Evolutionary conservation across 345 rosid species (phyloP).

Genomic region (Tarenaya hassleriana): DNA sequence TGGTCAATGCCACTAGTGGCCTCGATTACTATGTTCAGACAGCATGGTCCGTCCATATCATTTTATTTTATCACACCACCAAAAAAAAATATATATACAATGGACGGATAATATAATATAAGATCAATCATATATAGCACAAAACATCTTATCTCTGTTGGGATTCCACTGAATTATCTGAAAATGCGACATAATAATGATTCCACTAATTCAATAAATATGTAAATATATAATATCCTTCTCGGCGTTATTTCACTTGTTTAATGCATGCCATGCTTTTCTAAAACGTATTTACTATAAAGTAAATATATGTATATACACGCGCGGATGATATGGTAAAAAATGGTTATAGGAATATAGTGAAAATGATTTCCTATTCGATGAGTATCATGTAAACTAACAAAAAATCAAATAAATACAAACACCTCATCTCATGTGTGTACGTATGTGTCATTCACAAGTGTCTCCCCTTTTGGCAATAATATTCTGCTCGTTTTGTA

Average conservation of each 20-base stretch:
- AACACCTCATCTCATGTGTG: too few relatives aligned
- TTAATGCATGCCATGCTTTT: conserved; percentile 16
- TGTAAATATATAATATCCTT: conserved; percentile 1
- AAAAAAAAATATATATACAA: conserved; percentile 11
- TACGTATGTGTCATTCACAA: too few relatives aligned
- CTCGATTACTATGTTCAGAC: conserved; percentile 28
- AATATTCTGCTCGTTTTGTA: too few relatives aligned
- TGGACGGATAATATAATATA: conserved; percentile 25
- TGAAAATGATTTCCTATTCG: too few relatives aligned
- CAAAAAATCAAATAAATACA: too few relatives aligned
- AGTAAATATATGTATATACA: too few relatives aligned
- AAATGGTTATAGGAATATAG: too few relatives aligned
- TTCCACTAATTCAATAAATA: conserved; percentile 16
- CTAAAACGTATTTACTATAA: too few relatives aligned
- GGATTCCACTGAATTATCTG: background rate
- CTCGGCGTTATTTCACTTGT: conserved; percentile 20
- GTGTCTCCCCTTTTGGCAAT: too few relatives aligned
- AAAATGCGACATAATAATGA: conserved; percentile 19
- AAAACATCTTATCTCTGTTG: background rate
- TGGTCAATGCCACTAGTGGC: conserved; percentile 21
- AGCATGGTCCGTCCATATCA: conserved; percentile 24
- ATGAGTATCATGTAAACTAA: too few relatives aligned
- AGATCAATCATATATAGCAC: conserved; percentile 3
- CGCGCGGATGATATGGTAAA: too few relatives aligned
- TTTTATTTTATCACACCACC: conserved; percentile 1